A percentile compares a stretch with the other conserved stretches of the same genome.
phyloP scores from a whole-genome alignment of 306 rosid genomes.

The Cyamopsis tetragonoloba region DNA sequence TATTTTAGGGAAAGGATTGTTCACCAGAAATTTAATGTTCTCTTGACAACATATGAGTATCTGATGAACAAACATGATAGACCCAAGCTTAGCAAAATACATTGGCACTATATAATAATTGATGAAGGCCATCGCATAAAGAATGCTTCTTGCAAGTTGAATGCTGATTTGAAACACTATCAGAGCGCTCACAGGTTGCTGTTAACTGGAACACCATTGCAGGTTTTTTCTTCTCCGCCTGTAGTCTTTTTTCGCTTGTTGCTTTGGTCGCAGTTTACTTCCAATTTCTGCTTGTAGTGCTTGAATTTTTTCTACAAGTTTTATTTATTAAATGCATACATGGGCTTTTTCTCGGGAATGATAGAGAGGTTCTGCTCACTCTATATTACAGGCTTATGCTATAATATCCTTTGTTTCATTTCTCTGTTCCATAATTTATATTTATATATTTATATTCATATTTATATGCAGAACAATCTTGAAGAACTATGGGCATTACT shows the following conservation, averaged over 20 bases:
- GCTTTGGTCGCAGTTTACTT: constrained; percentile 41
- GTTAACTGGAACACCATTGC: constrained; percentile 98
- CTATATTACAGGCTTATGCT: constrained; percentile 9
- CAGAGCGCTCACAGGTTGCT: constrained; percentile 96
- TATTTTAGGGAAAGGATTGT: constrained; percentile 85
- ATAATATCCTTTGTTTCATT: not conserved
- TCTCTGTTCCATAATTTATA: not conserved
- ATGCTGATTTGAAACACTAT: constrained; percentile 88
- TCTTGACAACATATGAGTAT: constrained; percentile 94
- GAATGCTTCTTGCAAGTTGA: constrained; percentile 99
- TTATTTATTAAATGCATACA: not conserved
- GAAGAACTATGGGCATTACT: constrained; percentile 98
- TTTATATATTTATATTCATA: not conserved
- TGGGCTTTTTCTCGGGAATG: constrained; percentile 4
- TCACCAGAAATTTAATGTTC: constrained; percentile 94
- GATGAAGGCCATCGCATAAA: constrained; percentile 99
- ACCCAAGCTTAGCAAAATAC: constrained; percentile 91
- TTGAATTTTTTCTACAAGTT: not conserved
- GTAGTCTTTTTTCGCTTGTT: not conserved
- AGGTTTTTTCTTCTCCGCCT: constrained; percentile 39
- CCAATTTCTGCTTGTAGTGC: constrained; percentile 21
- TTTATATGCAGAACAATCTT: constrained; percentile 77
- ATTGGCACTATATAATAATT: constrained; percentile 95
- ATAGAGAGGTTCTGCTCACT: not conserved
- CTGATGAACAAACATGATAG: constrained; percentile 99